phyloP scores from a whole-genome alignment of 108 stramenopile species.

The Nannochloropsis granulata region DNA sequence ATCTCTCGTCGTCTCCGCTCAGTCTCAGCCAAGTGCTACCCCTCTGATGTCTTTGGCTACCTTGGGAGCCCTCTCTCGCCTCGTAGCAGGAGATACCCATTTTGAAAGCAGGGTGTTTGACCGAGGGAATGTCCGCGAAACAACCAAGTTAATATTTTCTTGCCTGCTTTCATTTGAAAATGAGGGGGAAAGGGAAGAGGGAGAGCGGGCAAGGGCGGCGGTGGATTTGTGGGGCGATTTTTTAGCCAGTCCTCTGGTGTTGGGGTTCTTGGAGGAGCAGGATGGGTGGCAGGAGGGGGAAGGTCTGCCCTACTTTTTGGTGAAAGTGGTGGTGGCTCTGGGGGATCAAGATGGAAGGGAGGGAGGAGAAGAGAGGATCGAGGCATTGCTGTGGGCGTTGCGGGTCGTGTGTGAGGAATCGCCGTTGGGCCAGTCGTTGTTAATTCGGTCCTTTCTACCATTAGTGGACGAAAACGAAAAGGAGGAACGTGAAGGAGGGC shows the following conservation, averaged over 20 bases:
- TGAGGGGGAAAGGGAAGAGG: background rate
- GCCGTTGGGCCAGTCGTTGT: background rate
- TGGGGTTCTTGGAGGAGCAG: background rate
- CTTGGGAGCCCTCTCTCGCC: background rate
- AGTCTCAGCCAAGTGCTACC: background rate
- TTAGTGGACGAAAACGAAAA: no score
- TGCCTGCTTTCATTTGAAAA: background rate
- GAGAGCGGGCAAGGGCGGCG: background rate
- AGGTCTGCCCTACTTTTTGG: background rate
- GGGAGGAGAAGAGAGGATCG: background rate
- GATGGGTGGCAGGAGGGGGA: background rate
- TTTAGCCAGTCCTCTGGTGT: background rate
- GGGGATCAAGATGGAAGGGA: background rate
- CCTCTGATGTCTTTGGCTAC: background rate
- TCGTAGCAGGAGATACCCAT: background rate
- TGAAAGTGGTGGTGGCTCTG: background rate
- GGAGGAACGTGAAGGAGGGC: no score
- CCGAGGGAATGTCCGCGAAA: background rate
- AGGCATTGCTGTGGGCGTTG: background rate
- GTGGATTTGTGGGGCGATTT: background rate
- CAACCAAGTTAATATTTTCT: background rate
- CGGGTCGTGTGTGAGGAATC: background rate
- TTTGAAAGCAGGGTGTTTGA: background rate
- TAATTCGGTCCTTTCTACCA: no score
- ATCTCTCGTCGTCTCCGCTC: background rate